A percentile compares a stretch with the other conserved stretches of the same genome.
These are phyloP conservation scores for Babesia bovis DNA, from an alignment of 169 alveolate genomes.

Conservation along the genomic window DNA sequence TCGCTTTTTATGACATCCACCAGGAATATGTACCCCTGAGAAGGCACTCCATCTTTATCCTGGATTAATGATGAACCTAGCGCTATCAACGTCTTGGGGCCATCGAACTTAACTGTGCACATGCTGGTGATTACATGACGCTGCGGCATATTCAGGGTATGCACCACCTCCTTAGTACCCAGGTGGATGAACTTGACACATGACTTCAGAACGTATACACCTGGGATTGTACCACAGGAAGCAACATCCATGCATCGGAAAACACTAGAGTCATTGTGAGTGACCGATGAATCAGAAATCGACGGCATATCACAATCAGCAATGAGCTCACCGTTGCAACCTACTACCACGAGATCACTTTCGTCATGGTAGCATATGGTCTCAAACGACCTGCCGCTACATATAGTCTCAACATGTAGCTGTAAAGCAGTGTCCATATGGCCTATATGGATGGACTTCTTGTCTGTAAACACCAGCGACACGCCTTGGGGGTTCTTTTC, in stretches of 20 bases:
- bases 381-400: constrained; percentile 46
- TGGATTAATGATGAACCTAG: constrained; percentile 46
- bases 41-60: constrained; percentile 41
- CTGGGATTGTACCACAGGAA: not conserved
- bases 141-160: constrained; percentile 34
- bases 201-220: constrained; percentile 14
- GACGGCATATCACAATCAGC: constrained; percentile 6
- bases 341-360: constrained; percentile 50
- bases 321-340: constrained; percentile 31
- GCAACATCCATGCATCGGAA: constrained; percentile 16
- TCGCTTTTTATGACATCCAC: constrained; percentile 29
- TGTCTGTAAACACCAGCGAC: constrained; percentile 13
- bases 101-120: constrained; percentile 22
- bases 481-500: not conserved
- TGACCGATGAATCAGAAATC: not conserved
- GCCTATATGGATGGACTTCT: constrained; percentile 23
- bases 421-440: constrained; percentile 27
- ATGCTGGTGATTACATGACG: constrained; percentile 50
- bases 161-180: constrained; percentile 29
- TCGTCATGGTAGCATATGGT: constrained; percentile 44
- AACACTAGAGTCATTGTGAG: not conserved
- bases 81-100: constrained; percentile 28
- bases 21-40: constrained; percentile 47
- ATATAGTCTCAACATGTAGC: constrained; percentile 49
- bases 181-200: constrained; percentile 27